A percentile compares a stretch with the other conserved stretches of the same genome.
Evolutionary conservation across 257 asterid species (phyloP).

Genomic region (Avicennia marina): DNA sequence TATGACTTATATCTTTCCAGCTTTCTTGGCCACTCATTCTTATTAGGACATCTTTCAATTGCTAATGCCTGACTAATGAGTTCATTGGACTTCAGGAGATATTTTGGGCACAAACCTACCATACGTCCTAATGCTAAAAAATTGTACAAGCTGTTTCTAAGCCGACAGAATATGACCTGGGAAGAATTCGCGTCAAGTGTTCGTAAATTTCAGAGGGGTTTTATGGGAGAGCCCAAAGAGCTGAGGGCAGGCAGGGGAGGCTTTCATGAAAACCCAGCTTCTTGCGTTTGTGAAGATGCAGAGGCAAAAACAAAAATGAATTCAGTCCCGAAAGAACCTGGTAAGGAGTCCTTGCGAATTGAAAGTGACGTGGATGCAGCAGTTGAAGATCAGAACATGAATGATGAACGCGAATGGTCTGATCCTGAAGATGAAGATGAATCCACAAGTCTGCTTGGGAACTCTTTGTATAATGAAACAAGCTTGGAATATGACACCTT

Average conservation of each 20-base stretch:
- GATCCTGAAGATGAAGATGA: constrained; percentile 81
- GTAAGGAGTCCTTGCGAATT: constrained; percentile 25
- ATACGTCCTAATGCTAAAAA: constrained; percentile 93
- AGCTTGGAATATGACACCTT: constrained; percentile 45
- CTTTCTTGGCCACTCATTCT: constrained; percentile 2
- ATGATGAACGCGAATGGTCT: constrained; percentile 62
- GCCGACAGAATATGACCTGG: constrained; percentile 66
- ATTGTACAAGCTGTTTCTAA: constrained; percentile 51
- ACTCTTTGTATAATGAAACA: constrained; percentile 59
- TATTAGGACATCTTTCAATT: neutral
- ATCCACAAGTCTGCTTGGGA: constrained; percentile 28
- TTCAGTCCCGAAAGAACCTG: constrained; percentile 25
- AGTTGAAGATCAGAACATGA: constrained; percentile 34
- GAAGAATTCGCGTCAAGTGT: constrained; percentile 58
- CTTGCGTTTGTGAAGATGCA: constrained; percentile 81
- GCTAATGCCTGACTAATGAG: neutral
- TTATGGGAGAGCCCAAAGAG: constrained; percentile 93
- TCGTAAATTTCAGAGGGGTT: constrained; percentile 63
- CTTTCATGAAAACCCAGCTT: constrained; percentile 85
- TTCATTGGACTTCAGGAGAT: constrained; percentile 63
- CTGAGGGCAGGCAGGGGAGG: constrained; percentile 88
- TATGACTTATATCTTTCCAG: constrained; percentile 18
- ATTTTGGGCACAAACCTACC: constrained; percentile 94
- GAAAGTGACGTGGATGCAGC: constrained; percentile 32
- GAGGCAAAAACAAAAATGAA: constrained; percentile 40